Conservation (phyloP, 1,139 yeast species). For the Suhomyces wounanorum region DNA sequence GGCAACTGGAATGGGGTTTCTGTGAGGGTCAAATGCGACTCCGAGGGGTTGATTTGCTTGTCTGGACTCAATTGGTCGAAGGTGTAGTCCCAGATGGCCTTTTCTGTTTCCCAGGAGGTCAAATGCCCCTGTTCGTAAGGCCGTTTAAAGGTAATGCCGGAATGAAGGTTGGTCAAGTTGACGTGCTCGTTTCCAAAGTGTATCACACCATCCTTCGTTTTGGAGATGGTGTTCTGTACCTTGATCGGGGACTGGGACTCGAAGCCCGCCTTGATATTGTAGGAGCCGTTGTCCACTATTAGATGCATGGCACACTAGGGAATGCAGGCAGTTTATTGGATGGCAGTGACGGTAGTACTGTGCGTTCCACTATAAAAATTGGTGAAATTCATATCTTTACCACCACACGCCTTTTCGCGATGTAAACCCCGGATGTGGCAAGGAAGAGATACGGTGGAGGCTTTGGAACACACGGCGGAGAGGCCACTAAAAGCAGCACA, state of each 20-base stretch:
- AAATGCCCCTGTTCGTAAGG: slow-evolving; percentile 90
- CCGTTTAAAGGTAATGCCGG: slow-evolving; percentile 73
- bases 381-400: background rate
- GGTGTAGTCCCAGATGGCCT: slow-evolving; percentile 90
- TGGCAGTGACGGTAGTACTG: background rate
- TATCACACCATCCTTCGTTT: slow-evolving; percentile 73
- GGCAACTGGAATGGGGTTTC: slow-evolving; percentile 87
- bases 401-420: no score
- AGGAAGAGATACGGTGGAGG: no score
- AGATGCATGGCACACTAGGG: slow-evolving; percentile 18
- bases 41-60: slow-evolving; percentile 44
- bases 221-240: slow-evolving; percentile 69
- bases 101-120: slow-evolving; percentile 89
- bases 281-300: slow-evolving; percentile 86
- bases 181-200: slow-evolving; percentile 73
- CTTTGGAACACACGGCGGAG: no score
- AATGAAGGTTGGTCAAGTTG: slow-evolving; percentile 64
- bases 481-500: background rate
- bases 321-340: background rate
- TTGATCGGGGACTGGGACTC: slow-evolving; percentile 35
- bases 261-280: slow-evolving; percentile 76
- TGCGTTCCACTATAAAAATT: background rate
- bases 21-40: slow-evolving; percentile 57
- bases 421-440: no score
- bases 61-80: slow-evolving; percentile 36